Conservation (phyloP, 176 grass and related monocot species). For the Aechmea fasciata region DNA sequence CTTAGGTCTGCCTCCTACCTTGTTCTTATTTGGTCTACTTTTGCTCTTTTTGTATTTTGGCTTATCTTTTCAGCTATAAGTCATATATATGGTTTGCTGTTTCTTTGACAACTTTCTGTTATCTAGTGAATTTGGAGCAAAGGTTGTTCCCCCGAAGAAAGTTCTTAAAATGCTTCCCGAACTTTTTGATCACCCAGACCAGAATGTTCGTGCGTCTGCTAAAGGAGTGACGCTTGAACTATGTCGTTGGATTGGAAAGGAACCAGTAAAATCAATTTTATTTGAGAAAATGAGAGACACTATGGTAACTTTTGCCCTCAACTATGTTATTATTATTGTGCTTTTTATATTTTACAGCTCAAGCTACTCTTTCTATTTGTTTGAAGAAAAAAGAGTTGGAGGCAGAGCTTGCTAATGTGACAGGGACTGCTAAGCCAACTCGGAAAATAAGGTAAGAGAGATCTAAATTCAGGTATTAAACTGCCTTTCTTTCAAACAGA, state of each 20-base stretch:
- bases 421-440: conserved; percentile 67
- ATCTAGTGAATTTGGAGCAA: conserved; percentile 84
- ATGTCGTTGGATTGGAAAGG: conserved; percentile 97
- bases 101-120: conserved; percentile 9
- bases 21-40: background rate
- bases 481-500: conserved; percentile 1
- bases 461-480: background rate
- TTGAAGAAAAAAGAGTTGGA: conserved; percentile 99
- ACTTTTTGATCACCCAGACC: conserved; percentile 95
- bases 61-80: conserved; percentile 5
- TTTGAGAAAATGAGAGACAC: conserved; percentile 99
- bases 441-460: conserved; percentile 87
- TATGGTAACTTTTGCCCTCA: conserved; percentile 46
- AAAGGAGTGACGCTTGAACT: conserved; percentile 96
- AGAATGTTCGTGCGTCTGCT: conserved; percentile 94
- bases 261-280: conserved; percentile 92
- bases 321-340: background rate
- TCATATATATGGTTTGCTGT: background rate
- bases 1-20: conserved; percentile 50
- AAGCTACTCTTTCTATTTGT: conserved; percentile 26
- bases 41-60: background rate
- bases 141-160: conserved; percentile 87
- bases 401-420: conserved; percentile 78
- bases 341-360: background rate
- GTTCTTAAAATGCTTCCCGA: conserved; percentile 99